Base-by-base conservation (phyloP, 1,284 basidiomycete species). In the Hymenochaete sp. region DNA sequence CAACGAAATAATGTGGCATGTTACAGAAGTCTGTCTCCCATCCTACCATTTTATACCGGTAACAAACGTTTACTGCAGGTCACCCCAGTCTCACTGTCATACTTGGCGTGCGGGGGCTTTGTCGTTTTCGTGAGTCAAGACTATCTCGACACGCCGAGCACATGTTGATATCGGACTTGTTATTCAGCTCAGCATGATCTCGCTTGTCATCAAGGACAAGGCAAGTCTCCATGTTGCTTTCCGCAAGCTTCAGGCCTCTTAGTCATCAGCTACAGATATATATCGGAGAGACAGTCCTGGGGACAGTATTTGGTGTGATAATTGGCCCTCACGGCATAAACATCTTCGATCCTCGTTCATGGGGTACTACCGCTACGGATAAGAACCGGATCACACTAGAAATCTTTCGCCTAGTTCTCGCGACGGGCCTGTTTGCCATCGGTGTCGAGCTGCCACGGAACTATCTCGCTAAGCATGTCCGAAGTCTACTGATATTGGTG, bases 281-380 rank as follows among this genome's bases (percentile, higher is more conserved):
- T 60, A 79, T 96, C 54, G 93, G 92, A 55, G 93, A 97, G 68
- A 92, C 93, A 19, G 82, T 93, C 27, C 78, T 96, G 32, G 91
- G 92, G 2, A 93, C 91, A 0, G 70, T 74, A 0, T 88, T 85
- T 41, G 83, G 87, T 0, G 72, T 89, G 48, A 54, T 77, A 38
- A 73, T 83, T 50, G 82, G 90, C 0, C 92, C 90, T 0, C 73
- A 91, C 52, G 78, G 71, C 40, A 76, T 82, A 19, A 73, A 75
- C 37, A 67, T 90, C 11, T 89, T 97, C 60, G 69, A 92, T 56
- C 93, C 93, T 0, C 70, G 82, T 1, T 67, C 68, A 0, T 97
- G 92, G 93, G 76, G 74, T 4, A 31, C 54, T 2, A 24, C 42
- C 4, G n/a, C 14, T 5, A 26, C 14, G 24, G 48, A 64, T 3